Evolutionary conservation across 305 asterid species (phyloP), one percentile per base, ranked within the genome.

Genomic region (Fraxinus paxiana): DNA sequence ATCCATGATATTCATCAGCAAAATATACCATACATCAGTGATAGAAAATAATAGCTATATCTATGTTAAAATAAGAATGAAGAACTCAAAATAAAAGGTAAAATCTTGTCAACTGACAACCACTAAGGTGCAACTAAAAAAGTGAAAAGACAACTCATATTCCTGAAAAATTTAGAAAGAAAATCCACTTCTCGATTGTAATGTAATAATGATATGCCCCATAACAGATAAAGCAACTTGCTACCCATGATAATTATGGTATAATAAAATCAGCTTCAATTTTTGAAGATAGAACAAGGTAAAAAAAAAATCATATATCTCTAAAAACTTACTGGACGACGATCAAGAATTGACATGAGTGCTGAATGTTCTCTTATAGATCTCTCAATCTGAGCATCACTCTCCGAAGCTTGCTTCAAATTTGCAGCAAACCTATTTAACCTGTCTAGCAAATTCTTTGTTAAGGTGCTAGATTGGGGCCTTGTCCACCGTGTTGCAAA

Each of bases 401-500:
- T 96, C 76, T 96, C 99, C 71, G 91, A 90, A 73, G 99, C 98
- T 89, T 94, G 98, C 92, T 96, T 96, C 92, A 94, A 80, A 89
- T 96, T 94, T 61, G 83, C 97, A 61, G 98, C 98, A 88, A 94
- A 94, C 88, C 92, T 94, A 83, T 96, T 92, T 77, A 96, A 87
- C 83, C 98, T 90, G 85, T 96, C 99, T 83, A 86, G 93, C 86
- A 94, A 85, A 82, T 92, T 94, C 87, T 93, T 94, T 71, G 97
- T 96, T 76, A 96, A 85, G 65, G 99, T 93, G 89, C 95, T 94
- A 70, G 98, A 96, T 83, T 92, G 98, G 82, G 99, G 98, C 82
- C 99, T 89, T 56, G 96, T 93, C 99, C 98, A 96, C 81, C 97
- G 90, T 28, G 93, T 87, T 84, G 97, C 99, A 87, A 94, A 94